These are phyloP conservation scores for Chlorella sp. DNA, from an alignment of 139 green algal genomes.

Conservation along the genomic window DNA sequence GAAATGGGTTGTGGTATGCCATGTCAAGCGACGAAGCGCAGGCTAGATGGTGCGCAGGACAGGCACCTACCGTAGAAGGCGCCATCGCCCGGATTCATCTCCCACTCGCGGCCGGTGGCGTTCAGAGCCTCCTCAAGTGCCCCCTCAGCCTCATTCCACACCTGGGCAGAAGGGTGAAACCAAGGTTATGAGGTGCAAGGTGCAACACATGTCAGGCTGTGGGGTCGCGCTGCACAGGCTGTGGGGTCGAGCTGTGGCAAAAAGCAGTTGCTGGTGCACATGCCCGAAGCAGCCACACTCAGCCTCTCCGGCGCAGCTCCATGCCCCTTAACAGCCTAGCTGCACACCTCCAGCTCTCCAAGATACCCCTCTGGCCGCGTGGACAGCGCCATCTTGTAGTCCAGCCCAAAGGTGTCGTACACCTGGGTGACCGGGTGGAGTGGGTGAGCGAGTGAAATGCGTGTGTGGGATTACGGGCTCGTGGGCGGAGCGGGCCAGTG, in stretches of 20 bases:
- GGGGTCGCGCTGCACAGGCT: too few relatives aligned
- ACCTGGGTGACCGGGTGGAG: conserved; percentile 37
- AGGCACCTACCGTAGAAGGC: conserved; percentile 93
- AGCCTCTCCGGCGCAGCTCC: too few relatives aligned
- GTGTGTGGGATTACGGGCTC: too few relatives aligned
- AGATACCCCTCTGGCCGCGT: conserved; percentile 92
- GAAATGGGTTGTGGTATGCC: conserved; percentile 49
- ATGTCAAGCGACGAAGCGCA: conserved; percentile 85
- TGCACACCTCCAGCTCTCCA: conserved; percentile 78
- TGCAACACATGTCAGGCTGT: too few relatives aligned
- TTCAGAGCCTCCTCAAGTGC: conserved; percentile 91
- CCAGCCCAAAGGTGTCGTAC: conserved; percentile 95
- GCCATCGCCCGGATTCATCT: conserved; percentile 94
- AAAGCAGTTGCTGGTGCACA: too few relatives aligned
- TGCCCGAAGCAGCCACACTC: too few relatives aligned
- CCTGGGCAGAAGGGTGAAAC: conserved; percentile 52
- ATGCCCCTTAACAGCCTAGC: too few relatives aligned
- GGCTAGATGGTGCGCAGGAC: too few relatives aligned
- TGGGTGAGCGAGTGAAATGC: too few relatives aligned
- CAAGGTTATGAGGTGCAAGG: too few relatives aligned
- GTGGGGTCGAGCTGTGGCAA: too few relatives aligned
- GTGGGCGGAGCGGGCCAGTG: too few relatives aligned
- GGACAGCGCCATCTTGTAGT: conserved; percentile 95
- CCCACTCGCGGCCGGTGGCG: conserved; percentile 74
- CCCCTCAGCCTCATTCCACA: conserved; percentile 94